Base-by-base conservation (phyloP, 2,329 filamentous ascomycete species). In the Zymoseptoria brevis region DNA sequence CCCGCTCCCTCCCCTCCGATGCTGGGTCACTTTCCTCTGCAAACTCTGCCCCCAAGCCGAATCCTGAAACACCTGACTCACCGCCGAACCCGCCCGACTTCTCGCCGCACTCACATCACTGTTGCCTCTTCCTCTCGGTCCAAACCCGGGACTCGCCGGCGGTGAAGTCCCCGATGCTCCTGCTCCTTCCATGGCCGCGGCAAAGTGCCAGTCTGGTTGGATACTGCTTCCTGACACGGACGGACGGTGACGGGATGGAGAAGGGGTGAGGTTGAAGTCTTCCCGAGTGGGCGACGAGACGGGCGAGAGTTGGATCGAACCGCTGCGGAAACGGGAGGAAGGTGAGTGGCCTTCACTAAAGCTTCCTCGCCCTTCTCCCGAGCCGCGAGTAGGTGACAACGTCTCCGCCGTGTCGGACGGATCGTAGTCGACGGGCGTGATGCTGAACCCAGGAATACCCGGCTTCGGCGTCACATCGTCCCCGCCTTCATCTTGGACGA, bases 41-140 rank as follows among this genome's bases (percentile, higher is more conserved):
- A 96, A 91, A 78, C 89, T 96, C 75, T 96, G 90, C 55, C 93
- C 89, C 93, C 93, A 97, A 16, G 89, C 87, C 19, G 90, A 94
- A 69, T 93, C 89, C 69, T 94, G 90, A 57, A 97, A 81, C 71
- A 94, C 83, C 54, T 87, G 86, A 69, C 85, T 90, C 59, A 92
- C 86, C 4, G 81, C 80, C 73, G 87, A 91, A 57, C 82, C 84
- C 22, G 85, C 82, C 50, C 87, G 77, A 66, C 83, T 83, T 70
- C 80, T 83, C 67, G 60, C 58, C 19, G 54, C 61, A 6, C 56
- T 48, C 11, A 60, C 74, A 75, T 56, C 60, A 41, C 53, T 59
- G 8, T 53, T 59, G 26, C 55, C 35, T 16, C 35, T 45, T 16
- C 35, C 35, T n/a, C 35, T 45, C 35, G 35, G 58, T 48, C 60